phyloP scores from a whole-genome alignment of 352 stramenopile genomes.

The Albugo candida region DNA sequence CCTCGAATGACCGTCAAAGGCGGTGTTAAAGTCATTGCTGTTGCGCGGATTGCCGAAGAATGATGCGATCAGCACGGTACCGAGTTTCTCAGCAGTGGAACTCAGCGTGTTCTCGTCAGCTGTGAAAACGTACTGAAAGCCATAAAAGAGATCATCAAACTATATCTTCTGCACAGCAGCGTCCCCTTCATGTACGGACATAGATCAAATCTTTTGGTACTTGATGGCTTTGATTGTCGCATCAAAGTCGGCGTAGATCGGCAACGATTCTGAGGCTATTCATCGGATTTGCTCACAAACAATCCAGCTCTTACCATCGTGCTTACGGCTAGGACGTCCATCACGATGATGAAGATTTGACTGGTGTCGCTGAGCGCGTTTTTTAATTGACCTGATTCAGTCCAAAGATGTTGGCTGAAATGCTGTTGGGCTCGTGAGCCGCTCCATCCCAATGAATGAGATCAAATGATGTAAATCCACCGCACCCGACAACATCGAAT shows the following conservation, averaged over 20 bases:
- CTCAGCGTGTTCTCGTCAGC: not conserved
- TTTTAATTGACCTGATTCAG: constrained; percentile 49
- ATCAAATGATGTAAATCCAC: constrained; percentile 17
- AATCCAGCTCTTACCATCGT: constrained; percentile 51
- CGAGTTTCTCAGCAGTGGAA: not conserved
- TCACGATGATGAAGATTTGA: constrained; percentile 38
- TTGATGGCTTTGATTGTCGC: constrained; percentile 55
- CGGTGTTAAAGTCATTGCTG: constrained; percentile 45
- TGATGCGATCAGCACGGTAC: constrained; percentile 21
- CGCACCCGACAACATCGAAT: constrained; percentile 38
- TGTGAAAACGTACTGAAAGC: constrained; percentile 18
- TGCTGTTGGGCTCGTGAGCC: constrained; percentile 55
- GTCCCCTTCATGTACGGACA: constrained; percentile 27
- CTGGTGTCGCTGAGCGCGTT: constrained; percentile 44
- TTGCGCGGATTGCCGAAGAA: constrained; percentile 32
- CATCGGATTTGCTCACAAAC: constrained; percentile 50
- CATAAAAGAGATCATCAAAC: constrained; percentile 24
- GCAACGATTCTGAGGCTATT: constrained; percentile 39
- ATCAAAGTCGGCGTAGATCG: constrained; percentile 22
- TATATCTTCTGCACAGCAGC: constrained; percentile 32
- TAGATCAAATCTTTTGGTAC: constrained; percentile 37
- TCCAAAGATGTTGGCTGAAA: constrained; percentile 46
- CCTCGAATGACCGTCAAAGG: constrained; percentile 47
- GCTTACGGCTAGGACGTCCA: constrained; percentile 32
- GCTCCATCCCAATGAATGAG: constrained; percentile 44